Base-by-base conservation (phyloP, 306 rosid genomes). In the Hylodesmum podocarpum region DNA sequence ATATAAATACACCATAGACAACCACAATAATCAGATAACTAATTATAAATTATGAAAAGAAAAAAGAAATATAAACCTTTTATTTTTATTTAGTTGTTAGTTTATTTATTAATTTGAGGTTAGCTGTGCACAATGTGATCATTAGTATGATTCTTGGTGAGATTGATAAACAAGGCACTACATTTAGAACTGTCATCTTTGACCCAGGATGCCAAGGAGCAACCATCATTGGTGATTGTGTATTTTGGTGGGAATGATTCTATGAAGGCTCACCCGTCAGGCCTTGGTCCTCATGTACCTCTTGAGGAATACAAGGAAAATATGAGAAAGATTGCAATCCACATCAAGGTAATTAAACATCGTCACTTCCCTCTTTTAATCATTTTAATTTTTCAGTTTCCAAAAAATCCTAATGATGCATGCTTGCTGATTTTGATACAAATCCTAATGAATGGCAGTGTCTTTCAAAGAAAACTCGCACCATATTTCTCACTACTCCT, bases 211-310 rank as follows among this genome's bases (percentile, higher is more conserved):
- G 85, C 86, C 2, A 43, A 25, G 1, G 53, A 72, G n/a, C 91
- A 93, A 57, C 98, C 97, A 29, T 75, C 90, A 1, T 39, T 93
- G 82, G 87, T 93, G 58, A 88, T 93, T 25, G 90, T 91, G 62
- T 93, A 93, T 67, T 93, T 91, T 33, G 98, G 98, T 8, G 98
- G 97, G 0, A 93, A 93, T 76, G 98, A 93, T 84, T 74, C n/a
- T n/a, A n/a, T n/a, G n/a, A n/a, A n/a, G n/a, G n/a, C n/a, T n/a
- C 64, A 2, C 24, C 84, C 91, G 0, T 87, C 93, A 77, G 92
- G 90, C 49, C 14, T 78, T 22, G 89, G 86, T 58, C 74, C 84
- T 49, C 91, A 85, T 63, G 93, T 93, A 0, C 97, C 98, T 21
- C 88, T 93, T 29, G 77, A 78, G 3, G 98, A 93, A 66, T 91